Evolutionary conservation across 352 stramenopile genomes (phyloP).

Genomic region (Phytophthora cryptogea): DNA sequence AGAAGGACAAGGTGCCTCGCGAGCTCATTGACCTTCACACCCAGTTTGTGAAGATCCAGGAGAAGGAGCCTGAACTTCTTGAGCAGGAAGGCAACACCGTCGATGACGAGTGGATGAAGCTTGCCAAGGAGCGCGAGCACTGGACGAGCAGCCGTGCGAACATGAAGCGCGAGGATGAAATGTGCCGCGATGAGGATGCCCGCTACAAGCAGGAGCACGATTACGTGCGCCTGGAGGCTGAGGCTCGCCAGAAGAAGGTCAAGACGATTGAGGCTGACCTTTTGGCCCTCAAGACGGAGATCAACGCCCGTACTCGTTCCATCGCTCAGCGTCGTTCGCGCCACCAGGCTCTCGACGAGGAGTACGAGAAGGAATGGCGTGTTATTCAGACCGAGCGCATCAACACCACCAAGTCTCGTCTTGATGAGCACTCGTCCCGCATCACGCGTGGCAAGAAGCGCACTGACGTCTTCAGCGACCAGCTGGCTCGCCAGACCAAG

Average conservation of each 20-base stretch:
- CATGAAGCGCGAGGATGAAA: conserved; percentile 90
- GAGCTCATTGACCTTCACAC: conserved; percentile 77
- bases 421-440: conserved; percentile 70
- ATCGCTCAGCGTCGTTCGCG: conserved; percentile 78
- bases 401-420: conserved; percentile 60
- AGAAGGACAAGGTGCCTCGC: conserved; percentile 61
- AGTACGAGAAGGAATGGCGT: conserved; percentile 88
- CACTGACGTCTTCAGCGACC: conserved; percentile 80
- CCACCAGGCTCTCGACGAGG: conserved; percentile 75
- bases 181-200: conserved; percentile 84
- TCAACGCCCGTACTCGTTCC: conserved; percentile 64
- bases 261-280: conserved; percentile 82
- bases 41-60: conserved; percentile 84
- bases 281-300: conserved; percentile 79
- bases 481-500: conserved; percentile 79
- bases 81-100: conserved; percentile 84
- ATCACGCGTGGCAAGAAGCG: conserved; percentile 85
- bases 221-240: conserved; percentile 69
- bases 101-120: conserved; percentile 90
- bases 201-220: conserved; percentile 89
- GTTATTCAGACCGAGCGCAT: conserved; percentile 69
- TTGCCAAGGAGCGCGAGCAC: conserved; percentile 89
- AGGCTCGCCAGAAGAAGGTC: conserved; percentile 85
- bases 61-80: conserved; percentile 77
- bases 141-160: conserved; percentile 87